Base-by-base conservation (phyloP, 1,284 basidiomycete species). In the Austroboletus olivaceoglutinosus region DNA sequence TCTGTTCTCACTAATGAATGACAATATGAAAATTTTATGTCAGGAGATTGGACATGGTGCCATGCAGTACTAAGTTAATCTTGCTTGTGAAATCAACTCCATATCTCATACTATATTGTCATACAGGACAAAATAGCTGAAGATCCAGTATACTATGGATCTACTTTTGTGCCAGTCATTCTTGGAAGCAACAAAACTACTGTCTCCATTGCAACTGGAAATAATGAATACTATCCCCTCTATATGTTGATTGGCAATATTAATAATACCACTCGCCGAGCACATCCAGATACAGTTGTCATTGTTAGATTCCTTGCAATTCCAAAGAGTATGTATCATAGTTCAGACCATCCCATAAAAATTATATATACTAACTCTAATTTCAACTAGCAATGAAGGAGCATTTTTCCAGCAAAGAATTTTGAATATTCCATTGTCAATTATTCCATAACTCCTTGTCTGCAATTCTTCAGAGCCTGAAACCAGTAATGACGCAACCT, bases 21-120 rank as follows among this genome's bases (percentile, higher is more conserved):
- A 0, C 18, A n/a, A 4, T 46, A 30, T 30, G 29, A 50, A 25
- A 27, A 54, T 3, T 50, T 54, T 6, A 54, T 54, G 53, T 54
- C 36, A 1, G 42, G 34, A 0, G 11, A 54, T 4, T 54, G 53
- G 53, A 46, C 52, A 13, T 54, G 53, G 43, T 21, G 39, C 0
- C 16, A 53, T 7, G 49, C 19, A 0, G 50, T 52, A 42, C 19
- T 8, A 10, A 38, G 8, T 18, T 22, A 4, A 22, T 22, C 19
- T 9, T 22, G 4, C 16, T 34, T 31, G 10, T 4, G 4, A 9
- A 31, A 13, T 31, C 4, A 31, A 37, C 42, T 36, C 23, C 16
- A 50, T 4, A 42, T 3, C 7, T 43, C 38, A n/a, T 7, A n/a
- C 47, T 30, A 10, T 34, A 15, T n/a, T 10, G 10, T 34, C 33